Base-by-base conservation (phyloP, 148 eudicot genomes). In the Camellia sinensis region DNA sequence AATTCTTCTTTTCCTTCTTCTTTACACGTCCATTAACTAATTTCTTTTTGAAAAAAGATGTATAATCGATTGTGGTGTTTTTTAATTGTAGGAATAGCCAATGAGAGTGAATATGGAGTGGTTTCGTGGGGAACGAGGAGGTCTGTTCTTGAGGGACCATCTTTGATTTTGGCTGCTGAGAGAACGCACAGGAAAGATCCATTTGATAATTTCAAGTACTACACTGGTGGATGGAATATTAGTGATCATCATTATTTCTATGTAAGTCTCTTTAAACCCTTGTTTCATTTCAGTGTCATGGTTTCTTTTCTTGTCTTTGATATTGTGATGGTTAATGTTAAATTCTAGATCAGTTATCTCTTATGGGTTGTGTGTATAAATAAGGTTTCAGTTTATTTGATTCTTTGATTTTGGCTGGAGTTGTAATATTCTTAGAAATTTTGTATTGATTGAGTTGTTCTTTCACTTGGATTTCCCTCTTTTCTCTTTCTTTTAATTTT, bases 141-240 rank as follows among this genome's bases (percentile, higher is more conserved):
- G 79, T 76, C 73, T 74, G 62, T 85, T 68, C 74, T 80, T 71
- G 85, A 29, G 17, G 77, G 85, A 14, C 67, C 86, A 4, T 69
- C 87, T 15, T 29, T 82, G 74, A 63, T 82, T 22, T 72, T 89
- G 80, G 91, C 91, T 53, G 73, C 75, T 67, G 76, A 82, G 61
- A 85, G 89, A 73, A 89, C 91, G 7, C 74, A 40, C 19, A 85
- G 91, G 56, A 85, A 76, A 85, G 91, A 89, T 62, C 91, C 91
- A 9, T 73, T 52, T 73, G 77, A 85, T 5, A 22, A 87, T 81
- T 80, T 77, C 67, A 80, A 82, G 0, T 89, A 85, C 29, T 89
- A 89, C 37, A 82, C 57, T 3, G 88, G 88, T 45, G 91, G 91
- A n/a, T 89, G 89, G 91, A 87, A 89, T 75, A 89, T 87, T 29